Evolutionary conservation across 73 alveolate genomes (phyloP), one percentile per base, ranked within the genome.

Genomic region (Durusdinium trenchii): DNA sequence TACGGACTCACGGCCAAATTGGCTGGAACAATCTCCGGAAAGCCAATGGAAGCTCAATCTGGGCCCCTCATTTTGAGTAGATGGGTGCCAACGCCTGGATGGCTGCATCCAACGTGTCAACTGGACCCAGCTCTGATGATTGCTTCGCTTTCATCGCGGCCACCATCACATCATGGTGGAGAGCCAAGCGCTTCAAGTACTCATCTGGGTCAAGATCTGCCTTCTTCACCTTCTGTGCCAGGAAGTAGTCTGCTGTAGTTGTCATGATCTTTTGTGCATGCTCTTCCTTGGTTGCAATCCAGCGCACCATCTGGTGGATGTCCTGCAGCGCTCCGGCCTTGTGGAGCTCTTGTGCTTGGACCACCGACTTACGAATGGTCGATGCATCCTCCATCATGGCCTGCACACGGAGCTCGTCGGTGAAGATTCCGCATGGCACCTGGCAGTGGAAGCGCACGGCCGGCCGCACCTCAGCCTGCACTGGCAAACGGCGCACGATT

Each of bases 391-490:
- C 95, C 84, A 47, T 91, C 97, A 91, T 91, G 83, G 97, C 97
- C 87, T 91, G 86, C 97, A 91, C 97, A 10, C 97, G 97, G 46
- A 91, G 97, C 89, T 91, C 97, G 36, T 91, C 97, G 4, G 97
- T 91, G 87, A 91, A 91, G 87, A 91, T 91, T 46, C 97, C 97
- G 54, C 97, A 91, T 7, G 97, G 97, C 97, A 91, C 97, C 97
- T 90, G 97, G 97, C 97, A 90, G 62, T 90, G 97, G 97, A 90
- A 90, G 97, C 97, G 97, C 62, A n/a, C 87, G 14, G 87, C 97
- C 3, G 97, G 62, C 38, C 84, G 48, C 84, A 87, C 10, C 64
- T 52, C 36, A 10, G 84, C 67, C 84, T 87, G 84, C 50, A n/a
- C n/a, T n/a, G 73, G n/a, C 73, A 2, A 60, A 67, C 81, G 16